Evolutionary conservation across 1,284 basidiomycete genomes (phyloP).

Genomic region (Rhodofomes roseus): DNA sequence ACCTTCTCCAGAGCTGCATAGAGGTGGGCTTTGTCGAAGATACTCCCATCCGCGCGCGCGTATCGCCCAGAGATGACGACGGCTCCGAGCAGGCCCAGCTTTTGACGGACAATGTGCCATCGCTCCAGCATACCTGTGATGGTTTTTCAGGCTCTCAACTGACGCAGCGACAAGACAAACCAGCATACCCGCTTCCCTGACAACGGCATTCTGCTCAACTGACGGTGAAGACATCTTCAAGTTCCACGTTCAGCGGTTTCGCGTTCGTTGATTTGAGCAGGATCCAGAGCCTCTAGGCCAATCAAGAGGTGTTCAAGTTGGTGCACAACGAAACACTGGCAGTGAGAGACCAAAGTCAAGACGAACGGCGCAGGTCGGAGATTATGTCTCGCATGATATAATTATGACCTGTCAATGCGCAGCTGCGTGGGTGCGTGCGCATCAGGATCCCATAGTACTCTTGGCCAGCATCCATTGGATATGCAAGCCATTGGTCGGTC

Average conservation of each 20-base stretch:
- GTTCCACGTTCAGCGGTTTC: neutral
- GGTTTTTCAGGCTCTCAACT: neutral
- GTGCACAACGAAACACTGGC: too few relatives aligned
- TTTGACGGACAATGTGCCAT: constrained; percentile 29
- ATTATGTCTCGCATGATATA: too few relatives aligned
- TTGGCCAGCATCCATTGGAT: too few relatives aligned
- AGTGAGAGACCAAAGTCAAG: too few relatives aligned
- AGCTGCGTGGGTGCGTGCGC: too few relatives aligned
- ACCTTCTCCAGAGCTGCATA: constrained; percentile 31
- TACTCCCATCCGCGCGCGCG: constrained; percentile 29
- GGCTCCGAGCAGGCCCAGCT: constrained; percentile 29
- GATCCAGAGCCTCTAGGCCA: too few relatives aligned
- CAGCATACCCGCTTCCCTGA: constrained; percentile 1
- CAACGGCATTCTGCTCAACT: neutral
- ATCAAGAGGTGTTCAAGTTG: too few relatives aligned
- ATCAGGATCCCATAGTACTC: too few relatives aligned
- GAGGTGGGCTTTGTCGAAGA: constrained; percentile 14
- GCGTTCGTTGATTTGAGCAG: too few relatives aligned
- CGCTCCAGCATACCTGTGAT: constrained; percentile 30
- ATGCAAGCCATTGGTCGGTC: too few relatives aligned
- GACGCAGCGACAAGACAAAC: neutral
- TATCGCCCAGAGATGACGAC: constrained; percentile 30
- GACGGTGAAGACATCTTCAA: neutral
- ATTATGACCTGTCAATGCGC: too few relatives aligned
- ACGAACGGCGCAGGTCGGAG: too few relatives aligned